A percentile compares a stretch with the other conserved stretches of the same genome.
Conservation (phyloP, 768 basidiomycete genomes). For the Nidula microcarpa region DNA sequence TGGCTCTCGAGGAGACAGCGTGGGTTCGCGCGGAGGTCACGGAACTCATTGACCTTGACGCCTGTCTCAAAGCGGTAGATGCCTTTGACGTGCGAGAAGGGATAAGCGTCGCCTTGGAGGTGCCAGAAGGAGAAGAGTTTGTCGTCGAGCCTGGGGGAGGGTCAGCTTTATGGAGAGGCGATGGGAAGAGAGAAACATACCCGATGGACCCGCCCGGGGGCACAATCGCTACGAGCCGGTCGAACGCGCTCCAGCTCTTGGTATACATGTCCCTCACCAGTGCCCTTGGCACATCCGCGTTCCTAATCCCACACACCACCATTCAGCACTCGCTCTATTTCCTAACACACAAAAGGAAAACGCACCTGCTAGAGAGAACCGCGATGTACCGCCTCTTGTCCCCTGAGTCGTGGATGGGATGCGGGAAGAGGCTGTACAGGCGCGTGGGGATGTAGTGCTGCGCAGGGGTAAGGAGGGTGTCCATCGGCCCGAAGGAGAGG, state of each 20-base stretch:
- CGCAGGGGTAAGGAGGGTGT: constrained; percentile 71
- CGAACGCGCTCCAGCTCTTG: constrained; percentile 91
- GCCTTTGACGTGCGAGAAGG: constrained; percentile 77
- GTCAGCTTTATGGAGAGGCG: constrained; percentile 1
- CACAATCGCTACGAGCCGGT: constrained; percentile 82
- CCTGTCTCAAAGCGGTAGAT: constrained; percentile 88
- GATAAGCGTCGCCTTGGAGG: constrained; percentile 73
- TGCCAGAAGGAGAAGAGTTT: constrained; percentile 91
- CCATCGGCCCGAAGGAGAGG: constrained; percentile 79
- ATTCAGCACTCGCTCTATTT: background rate
- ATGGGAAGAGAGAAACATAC: constrained; percentile 34
- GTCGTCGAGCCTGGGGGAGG: constrained; percentile 68
- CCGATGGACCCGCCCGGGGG: constrained; percentile 90
- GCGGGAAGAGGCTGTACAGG: constrained; percentile 71
- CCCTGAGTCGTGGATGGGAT: constrained; percentile 74
- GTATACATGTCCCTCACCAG: constrained; percentile 89
- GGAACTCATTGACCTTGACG: constrained; percentile 84
- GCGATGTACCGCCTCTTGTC: constrained; percentile 77
- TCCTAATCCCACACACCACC: constrained; percentile 35
- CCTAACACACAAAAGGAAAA: background rate
- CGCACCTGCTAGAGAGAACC: constrained; percentile 66
- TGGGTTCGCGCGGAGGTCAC: constrained; percentile 85
- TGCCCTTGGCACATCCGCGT: constrained; percentile 81
- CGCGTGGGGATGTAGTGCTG: constrained; percentile 73
- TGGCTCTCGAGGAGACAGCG: constrained; percentile 84